Conservation (phyloP, 139 green algal species). For the Micromonas commoda region DNA sequence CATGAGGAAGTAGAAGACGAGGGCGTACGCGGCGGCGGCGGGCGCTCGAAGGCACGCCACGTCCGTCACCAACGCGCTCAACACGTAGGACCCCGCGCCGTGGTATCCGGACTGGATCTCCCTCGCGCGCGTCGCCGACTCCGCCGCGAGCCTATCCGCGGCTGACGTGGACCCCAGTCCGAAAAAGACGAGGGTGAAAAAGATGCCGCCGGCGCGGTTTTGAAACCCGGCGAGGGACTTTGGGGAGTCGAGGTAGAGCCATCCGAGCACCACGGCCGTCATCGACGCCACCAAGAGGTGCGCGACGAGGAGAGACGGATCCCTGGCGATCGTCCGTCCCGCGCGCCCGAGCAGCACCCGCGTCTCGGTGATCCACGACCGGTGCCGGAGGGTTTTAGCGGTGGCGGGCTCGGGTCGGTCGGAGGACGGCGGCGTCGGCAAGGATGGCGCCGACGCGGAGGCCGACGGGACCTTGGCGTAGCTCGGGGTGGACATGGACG, state of each 20-base stretch:
- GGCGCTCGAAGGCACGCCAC: background rate
- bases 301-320: background rate
- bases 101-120: background rate
- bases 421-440: background rate
- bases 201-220: conserved; percentile 9
- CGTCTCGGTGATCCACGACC: background rate
- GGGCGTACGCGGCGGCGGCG: background rate
- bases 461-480: no score
- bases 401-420: background rate
- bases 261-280: background rate
- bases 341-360: background rate
- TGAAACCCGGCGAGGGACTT: conserved; percentile 9
- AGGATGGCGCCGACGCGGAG: background rate
- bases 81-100: background rate
- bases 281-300: background rate
- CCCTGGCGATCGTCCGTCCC: background rate
- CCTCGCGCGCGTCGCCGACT: background rate
- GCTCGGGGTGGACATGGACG: no score
- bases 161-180: background rate
- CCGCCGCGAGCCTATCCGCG: background rate
- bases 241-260: background rate
- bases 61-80: background rate
- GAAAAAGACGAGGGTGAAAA: conserved; percentile 11
- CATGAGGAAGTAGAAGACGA: conserved; percentile 14
- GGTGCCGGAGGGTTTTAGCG: background rate